Evolutionary conservation across 2,329 filamentous ascomycete species (phyloP).

Genomic region (Neonectria neomacrospora): DNA sequence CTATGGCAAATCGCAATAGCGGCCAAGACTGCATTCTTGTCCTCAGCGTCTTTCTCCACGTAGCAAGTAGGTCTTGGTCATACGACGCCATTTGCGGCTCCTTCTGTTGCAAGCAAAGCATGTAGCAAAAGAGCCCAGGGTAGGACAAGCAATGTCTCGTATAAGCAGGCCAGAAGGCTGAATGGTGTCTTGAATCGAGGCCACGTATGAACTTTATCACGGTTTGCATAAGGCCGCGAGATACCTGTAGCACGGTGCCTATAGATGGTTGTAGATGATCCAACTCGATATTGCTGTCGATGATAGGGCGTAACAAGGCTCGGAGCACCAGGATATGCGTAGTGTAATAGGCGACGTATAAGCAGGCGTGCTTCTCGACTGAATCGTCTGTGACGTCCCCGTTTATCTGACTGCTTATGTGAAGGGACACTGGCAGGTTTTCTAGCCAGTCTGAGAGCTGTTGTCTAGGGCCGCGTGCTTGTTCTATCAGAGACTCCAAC

Average conservation of each 20-base stretch:
- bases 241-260: conserved; percentile 31
- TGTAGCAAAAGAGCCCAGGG: neutral
- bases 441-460: neutral
- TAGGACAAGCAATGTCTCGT: conserved; percentile 30
- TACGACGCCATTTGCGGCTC: neutral
- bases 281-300: neutral
- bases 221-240: conserved; percentile 29
- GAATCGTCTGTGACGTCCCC: neutral
- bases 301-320: neutral
- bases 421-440: neutral
- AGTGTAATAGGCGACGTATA: neutral
- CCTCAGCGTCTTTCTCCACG: conserved; percentile 33
- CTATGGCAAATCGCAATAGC: conserved; percentile 34
- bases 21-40: conserved; percentile 37
- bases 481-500: neutral
- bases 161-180: conserved; percentile 37
- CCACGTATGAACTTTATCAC: conserved; percentile 30
- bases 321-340: neutral
- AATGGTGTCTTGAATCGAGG: conserved; percentile 28
- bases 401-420: neutral
- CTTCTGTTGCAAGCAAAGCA: neutral
- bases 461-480: neutral
- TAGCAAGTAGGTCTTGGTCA: conserved; percentile 29
- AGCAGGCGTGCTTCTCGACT: neutral
- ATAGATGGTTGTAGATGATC: conserved; percentile 13